Base-by-base conservation (phyloP, 2,329 filamentous ascomycete genomes). In the Rosellinia necatrix region DNA sequence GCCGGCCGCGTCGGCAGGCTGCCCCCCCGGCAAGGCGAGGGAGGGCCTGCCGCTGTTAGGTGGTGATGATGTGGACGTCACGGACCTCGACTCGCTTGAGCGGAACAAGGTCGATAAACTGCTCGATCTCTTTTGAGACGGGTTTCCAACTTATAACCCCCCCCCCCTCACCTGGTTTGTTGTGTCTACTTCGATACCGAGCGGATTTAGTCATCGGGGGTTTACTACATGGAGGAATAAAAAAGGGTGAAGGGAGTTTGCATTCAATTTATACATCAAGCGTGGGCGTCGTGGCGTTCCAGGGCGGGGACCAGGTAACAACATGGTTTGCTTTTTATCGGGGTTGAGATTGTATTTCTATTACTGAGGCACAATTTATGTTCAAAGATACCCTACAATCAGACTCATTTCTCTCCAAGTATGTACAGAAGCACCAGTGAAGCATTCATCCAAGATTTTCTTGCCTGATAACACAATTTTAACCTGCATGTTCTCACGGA, bases 1-100 rank as follows among this genome's bases (percentile, higher is more conserved):
- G 78, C 79, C 4, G 82, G 79, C 2, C 77, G 82, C 17, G 74
- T 87, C 1, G 74, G 71, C 10, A 67, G 69, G 53, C 54, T 81
- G 13, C 69, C 72, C 6, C 66, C 66, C 32, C 55, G 59, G 15
- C 58, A 27, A 1, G n/a, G 9, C 3, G 40, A 27, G 3, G 10
- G 13, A 1, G 47, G 32, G 0, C n/a, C n/a, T n/a, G n/a, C n/a
- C n/a, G n/a, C n/a, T n/a, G n/a, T n/a, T n/a, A n/a, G 56, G 37
- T 7, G 53, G 44, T 3, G 27, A 4, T 25, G 54, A 30, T 7
- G 43, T 43, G 10, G 63, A 63, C n/a, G 58, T 67, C 7, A 66
- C 74, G 37, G 72, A 74, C 42, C 59, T 78, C 7, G 71, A 75
- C 19, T 66, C 64, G 13, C 68, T 73, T n/a, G 75, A 78, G 59